Conservation (phyloP, 306 rosid genomes). For the Parietaria judaica region DNA sequence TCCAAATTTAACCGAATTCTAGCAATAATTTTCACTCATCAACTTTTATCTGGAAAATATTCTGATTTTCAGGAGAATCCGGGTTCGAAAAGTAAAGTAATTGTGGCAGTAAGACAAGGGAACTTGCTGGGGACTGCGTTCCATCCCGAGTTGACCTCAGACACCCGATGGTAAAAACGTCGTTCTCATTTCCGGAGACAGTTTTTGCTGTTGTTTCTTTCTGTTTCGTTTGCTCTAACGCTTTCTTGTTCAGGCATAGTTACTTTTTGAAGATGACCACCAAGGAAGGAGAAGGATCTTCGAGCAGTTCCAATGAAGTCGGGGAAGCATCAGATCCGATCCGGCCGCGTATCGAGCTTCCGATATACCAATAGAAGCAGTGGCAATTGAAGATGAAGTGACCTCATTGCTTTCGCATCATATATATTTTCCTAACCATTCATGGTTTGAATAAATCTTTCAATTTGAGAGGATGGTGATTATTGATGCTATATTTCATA, state of each 20-base stretch:
- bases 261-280: slow-evolving; percentile 72
- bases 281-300: slow-evolving; percentile 44
- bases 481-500: neutral
- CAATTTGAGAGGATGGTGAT: neutral
- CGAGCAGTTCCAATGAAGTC: slow-evolving; percentile 38
- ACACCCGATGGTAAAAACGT: slow-evolving; percentile 63
- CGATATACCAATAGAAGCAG: slow-evolving; percentile 46
- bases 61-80: slow-evolving; percentile 44
- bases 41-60: neutral
- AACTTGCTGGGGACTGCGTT: slow-evolving; percentile 86
- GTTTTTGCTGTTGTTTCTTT: neutral
- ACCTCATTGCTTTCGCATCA: neutral
- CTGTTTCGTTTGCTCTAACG: neutral
- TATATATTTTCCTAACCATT: neutral
- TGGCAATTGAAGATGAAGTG: neutral
- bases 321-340: slow-evolving; percentile 17
- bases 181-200: neutral
- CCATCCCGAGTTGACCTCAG: slow-evolving; percentile 97
- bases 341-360: slow-evolving; percentile 53
- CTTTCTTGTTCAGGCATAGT: slow-evolving; percentile 69
- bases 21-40: neutral
- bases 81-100: slow-evolving; percentile 45
- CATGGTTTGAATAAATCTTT: slow-evolving; percentile 1
- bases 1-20: too few relatives aligned
- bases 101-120: slow-evolving; percentile 89